Evolutionary conservation across 2,329 filamentous ascomycete species (phyloP).

Genomic region (Arthrobotrys iridis): DNA sequence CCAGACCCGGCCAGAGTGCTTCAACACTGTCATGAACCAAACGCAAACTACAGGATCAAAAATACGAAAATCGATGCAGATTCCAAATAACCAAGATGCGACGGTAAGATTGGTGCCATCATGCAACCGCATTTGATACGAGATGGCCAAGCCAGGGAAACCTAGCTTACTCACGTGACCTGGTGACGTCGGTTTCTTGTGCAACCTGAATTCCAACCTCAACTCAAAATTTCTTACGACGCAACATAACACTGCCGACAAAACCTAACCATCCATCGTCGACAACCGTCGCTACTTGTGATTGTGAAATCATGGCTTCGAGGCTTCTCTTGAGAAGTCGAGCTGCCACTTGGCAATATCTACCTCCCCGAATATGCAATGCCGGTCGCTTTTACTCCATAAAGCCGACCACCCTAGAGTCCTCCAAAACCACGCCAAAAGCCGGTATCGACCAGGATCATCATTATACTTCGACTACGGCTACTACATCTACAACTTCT

Average conservation of each 20-base stretch:
- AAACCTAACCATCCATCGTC: not conserved
- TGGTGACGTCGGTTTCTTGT: slow-evolving; percentile 7
- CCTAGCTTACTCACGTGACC: slow-evolving; percentile 13
- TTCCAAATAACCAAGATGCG: no score
- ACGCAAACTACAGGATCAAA: no score
- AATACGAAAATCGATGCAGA: no score
- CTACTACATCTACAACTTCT: slow-evolving; percentile 62
- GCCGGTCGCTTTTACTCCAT: slow-evolving; percentile 31
- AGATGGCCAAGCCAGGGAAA: no score
- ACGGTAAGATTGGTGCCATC: no score
- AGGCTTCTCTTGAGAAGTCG: slow-evolving; percentile 2
- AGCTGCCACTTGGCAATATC: not conserved
- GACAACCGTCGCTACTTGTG: not conserved
- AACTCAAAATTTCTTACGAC: slow-evolving; percentile 18
- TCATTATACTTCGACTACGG: slow-evolving; percentile 64
- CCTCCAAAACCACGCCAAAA: slow-evolving; percentile 53
- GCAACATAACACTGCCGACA: not conserved
- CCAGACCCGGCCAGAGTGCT: no score
- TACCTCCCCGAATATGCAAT: not conserved
- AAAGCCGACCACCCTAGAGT: slow-evolving; percentile 39
- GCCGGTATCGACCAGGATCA: slow-evolving; percentile 66
- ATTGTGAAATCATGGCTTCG: slow-evolving; percentile 2
- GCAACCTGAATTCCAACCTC: not conserved
- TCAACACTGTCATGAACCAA: no score
- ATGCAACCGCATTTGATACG: no score